Evolutionary conservation across 768 basidiomycete species (phyloP), one percentile per base, ranked within the genome.

Genomic region (Amanita rubescens): DNA sequence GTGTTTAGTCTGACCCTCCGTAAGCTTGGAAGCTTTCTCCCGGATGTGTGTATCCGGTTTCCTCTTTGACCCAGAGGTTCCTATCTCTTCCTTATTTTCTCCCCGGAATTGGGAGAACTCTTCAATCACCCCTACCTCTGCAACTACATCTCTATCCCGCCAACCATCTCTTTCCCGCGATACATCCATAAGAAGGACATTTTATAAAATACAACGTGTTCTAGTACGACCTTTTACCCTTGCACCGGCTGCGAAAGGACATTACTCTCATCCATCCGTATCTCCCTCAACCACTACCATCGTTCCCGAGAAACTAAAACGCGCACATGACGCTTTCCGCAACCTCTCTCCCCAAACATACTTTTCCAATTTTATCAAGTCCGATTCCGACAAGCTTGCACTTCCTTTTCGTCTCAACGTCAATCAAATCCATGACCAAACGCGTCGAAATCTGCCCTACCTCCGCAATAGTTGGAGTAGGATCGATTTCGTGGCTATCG

Each of bases 401-500:
- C 74, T 85, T 8, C 85, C 85, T 0, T 87, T 86, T 61, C 75
- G 77, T 22, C 66, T 86, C 38, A 81, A 78, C 60, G 68, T 88
- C n/a, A 69, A 69, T 15, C 69, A 78, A 56, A 69, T 77, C 0
- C 78, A 75, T 56, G 72, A 77, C 51, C 80, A 81, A 58, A 77
- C 81, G n/a, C 69, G 71, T 24, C 73, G 82, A 32, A 84, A 87
- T 57, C 74, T 94, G 2, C 94, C 95, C 0, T 98, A 92, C 65
- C 75, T 98, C 1, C 79, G 95, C 8, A 93, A 97, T 62, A 89
- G 88, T 52, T 97, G 94, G 94, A 87, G 80, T 61, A 73, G 93
- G 48, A 87, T 96, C 51, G 95, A 98, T 65, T 82, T 87, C 58
- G 69, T 97, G 41, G 91, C 95, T 1, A 81, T 97, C 42, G 58